Conservation (phyloP, 768 basidiomycete genomes). For the Hygrophoropsis aurantiaca region DNA sequence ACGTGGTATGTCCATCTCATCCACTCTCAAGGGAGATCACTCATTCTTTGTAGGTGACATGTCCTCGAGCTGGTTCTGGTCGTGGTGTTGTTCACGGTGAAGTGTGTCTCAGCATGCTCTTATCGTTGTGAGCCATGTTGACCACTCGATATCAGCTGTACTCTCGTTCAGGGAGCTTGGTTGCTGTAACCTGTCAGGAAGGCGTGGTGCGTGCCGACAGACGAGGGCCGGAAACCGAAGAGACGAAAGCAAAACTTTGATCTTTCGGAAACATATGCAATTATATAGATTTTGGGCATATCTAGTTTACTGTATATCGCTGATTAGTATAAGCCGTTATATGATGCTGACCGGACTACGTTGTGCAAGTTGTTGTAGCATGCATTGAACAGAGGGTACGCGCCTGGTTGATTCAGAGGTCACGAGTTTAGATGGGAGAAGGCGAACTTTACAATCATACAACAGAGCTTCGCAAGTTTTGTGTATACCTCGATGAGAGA, state of each 20-base stretch:
- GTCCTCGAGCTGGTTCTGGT: slow-evolving; percentile 63
- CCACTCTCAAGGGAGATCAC: neutral
- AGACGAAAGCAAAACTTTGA: slow-evolving; percentile 36
- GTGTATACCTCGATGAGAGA: neutral
- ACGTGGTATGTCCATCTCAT: slow-evolving; percentile 51
- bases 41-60: slow-evolving; percentile 48
- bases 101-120: slow-evolving; percentile 39
- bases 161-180: slow-evolving; percentile 59
- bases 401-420: too few relatives aligned
- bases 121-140: neutral
- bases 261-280: neutral
- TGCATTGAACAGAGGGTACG: too few relatives aligned
- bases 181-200: slow-evolving; percentile 81
- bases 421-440: too few relatives aligned
- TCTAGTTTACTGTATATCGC: neutral
- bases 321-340: too few relatives aligned
- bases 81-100: slow-evolving; percentile 70
- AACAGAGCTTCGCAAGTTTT: neutral
- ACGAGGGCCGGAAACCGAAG: slow-evolving; percentile 37
- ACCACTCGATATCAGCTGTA: slow-evolving; percentile 51
- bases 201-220: slow-evolving; percentile 68
- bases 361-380: neutral
- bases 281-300: neutral
- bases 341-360: neutral
- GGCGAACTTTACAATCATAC: neutral